Conservation (phyloP, 2,329 filamentous ascomycete species). For the Hirsutella rhossiliensis region DNA sequence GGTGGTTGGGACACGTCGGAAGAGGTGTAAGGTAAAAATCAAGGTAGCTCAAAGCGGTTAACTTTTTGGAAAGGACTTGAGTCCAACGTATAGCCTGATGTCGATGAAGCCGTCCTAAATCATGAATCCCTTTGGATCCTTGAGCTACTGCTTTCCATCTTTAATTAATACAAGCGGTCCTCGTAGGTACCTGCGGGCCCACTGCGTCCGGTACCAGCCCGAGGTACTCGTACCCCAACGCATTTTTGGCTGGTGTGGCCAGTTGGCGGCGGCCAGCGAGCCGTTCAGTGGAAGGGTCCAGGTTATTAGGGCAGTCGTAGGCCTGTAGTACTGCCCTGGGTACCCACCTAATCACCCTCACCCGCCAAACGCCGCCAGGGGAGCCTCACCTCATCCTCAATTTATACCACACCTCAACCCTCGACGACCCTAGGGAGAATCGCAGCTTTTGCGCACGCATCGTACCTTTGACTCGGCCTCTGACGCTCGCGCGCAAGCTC, state of each 20-base stretch:
- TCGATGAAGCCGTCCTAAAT: too few relatives aligned
- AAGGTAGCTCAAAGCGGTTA: too few relatives aligned
- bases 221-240: too few relatives aligned
- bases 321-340: too few relatives aligned
- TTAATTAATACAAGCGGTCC: not conserved
- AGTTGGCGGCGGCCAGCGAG: not conserved
- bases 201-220: too few relatives aligned
- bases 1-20: not conserved
- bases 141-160: not conserved
- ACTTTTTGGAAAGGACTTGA: too few relatives aligned
- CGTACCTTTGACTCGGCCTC: not conserved
- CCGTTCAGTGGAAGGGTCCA: not conserved
- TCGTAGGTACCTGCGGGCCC: too few relatives aligned
- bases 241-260: not conserved
- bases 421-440: not conserved
- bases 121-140: not conserved
- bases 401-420: constrained; percentile 1
- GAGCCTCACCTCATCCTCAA: not conserved
- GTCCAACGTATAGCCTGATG: too few relatives aligned
- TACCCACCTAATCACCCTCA: not conserved
- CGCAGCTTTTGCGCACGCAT: not conserved
- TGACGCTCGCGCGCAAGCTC: not conserved
- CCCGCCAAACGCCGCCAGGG: not conserved
- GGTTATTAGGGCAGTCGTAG: not conserved
- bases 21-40: too few relatives aligned